Conservation (phyloP, 352 stramenopile species). For the Globisporangium nagaii region DNA sequence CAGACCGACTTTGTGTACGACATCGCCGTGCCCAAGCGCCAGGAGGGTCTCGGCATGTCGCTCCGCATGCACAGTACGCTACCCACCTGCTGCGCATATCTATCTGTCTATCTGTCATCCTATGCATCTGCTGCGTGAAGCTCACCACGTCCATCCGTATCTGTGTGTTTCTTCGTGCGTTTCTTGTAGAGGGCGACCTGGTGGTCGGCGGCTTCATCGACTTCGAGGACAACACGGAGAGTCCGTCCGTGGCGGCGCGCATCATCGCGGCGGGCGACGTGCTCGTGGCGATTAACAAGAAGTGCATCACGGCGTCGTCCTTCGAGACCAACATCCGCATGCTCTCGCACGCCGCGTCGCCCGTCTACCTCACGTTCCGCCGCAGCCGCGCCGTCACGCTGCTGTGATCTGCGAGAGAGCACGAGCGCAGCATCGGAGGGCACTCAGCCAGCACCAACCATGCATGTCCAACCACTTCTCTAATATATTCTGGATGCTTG, state of each 20-base stretch:
- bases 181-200: conserved; percentile 55
- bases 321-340: conserved; percentile 87
- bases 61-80: conserved; percentile 80
- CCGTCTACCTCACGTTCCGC: conserved; percentile 81
- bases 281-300: conserved; percentile 86
- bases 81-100: not conserved
- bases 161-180: conserved; percentile 2
- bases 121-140: not conserved
- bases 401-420: conserved; percentile 35
- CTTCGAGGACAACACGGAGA: conserved; percentile 77
- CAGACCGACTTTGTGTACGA: conserved; percentile 85
- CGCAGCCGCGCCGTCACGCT: conserved; percentile 54
- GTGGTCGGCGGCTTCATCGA: conserved; percentile 80
- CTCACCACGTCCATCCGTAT: too few relatives aligned
- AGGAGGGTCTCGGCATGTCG: conserved; percentile 78
- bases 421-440: too few relatives aligned
- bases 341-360: conserved; percentile 69
- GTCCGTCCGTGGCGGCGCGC: conserved; percentile 63
- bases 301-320: conserved; percentile 77
- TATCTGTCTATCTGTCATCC: not conserved
- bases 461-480: not conserved
- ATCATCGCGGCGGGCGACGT: conserved; percentile 76
- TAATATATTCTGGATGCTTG: conserved; percentile 8
- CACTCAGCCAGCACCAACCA: not conserved
- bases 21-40: conserved; percentile 71